Conservation (phyloP, 2,329 filamentous ascomycete species). For the Talaromyces sp. region DNA sequence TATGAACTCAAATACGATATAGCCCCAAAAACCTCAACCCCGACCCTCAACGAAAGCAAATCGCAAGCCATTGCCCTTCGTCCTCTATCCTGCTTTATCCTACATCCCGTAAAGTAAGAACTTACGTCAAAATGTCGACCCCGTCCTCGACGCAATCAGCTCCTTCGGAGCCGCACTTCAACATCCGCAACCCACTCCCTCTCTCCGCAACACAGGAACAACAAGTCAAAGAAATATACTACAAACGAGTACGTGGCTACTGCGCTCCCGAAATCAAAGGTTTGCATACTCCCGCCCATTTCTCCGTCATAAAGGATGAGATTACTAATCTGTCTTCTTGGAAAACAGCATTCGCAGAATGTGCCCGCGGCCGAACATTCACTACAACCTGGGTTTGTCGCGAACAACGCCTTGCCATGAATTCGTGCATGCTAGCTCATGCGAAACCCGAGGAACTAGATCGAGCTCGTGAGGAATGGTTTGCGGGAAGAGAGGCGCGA, state of each 20-base stretch:
- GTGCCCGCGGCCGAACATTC: slow-evolving; percentile 80
- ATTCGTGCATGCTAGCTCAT: slow-evolving; percentile 84
- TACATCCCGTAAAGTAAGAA: background rate
- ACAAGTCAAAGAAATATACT: slow-evolving; percentile 76
- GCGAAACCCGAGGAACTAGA: slow-evolving; percentile 84
- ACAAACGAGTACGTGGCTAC: slow-evolving; percentile 70
- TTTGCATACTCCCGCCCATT: slow-evolving; percentile 34
- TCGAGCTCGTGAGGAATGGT: slow-evolving; percentile 89
- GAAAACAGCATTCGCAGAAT: slow-evolving; percentile 79
- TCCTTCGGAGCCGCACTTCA: slow-evolving; percentile 27
- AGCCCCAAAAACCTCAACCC: background rate
- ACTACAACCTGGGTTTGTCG: slow-evolving; percentile 86
- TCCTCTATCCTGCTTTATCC: no score
- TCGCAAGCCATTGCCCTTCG: background rate
- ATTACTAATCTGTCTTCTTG: slow-evolving; percentile 4
- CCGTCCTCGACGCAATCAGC: slow-evolving; percentile 22
- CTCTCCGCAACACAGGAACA: slow-evolving; percentile 77
- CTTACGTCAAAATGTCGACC: slow-evolving; percentile 6
- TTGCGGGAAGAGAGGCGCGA: slow-evolving; percentile 69
- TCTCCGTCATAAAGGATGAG: background rate
- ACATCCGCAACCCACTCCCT: slow-evolving; percentile 70
- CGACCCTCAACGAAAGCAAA: background rate
- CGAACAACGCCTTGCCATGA: slow-evolving; percentile 77
- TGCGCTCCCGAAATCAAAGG: slow-evolving; percentile 78
- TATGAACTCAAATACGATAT: slow-evolving; percentile 4